These are phyloP conservation scores for Zasmidium citrigriseum DNA, from an alignment of 2,329 filamentous ascomycete species.

Conservation along the genomic window DNA sequence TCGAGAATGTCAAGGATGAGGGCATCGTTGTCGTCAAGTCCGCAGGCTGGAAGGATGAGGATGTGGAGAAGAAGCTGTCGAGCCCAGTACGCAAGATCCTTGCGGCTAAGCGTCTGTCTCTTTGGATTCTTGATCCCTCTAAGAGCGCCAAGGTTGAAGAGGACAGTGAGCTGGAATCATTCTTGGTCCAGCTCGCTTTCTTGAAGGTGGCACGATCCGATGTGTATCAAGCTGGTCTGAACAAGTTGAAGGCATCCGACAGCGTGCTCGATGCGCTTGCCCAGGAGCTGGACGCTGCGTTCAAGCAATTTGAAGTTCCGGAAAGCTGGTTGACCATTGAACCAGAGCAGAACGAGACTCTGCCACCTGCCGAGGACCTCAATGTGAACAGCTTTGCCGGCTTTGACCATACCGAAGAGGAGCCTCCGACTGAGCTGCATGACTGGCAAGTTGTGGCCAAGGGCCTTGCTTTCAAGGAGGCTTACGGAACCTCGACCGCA, in stretches of 20 bases:
- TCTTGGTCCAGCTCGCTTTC: conserved; percentile 80
- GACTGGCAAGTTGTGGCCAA: conserved; percentile 85
- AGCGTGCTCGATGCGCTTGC: conserved; percentile 64
- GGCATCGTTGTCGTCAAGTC: conserved; percentile 59
- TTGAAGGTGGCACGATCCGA: conserved; percentile 73
- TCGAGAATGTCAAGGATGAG: conserved; percentile 44
- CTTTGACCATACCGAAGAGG: conserved; percentile 74
- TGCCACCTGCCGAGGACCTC: conserved; percentile 63
- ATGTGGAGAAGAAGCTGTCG: conserved; percentile 83
- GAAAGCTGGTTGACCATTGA: conserved; percentile 76
- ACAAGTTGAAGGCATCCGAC: conserved; percentile 65
- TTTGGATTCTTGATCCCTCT: conserved; percentile 75
- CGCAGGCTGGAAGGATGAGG: conserved; percentile 79
- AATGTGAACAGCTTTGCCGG: conserved; percentile 78
- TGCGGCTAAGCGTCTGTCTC: conserved; percentile 66
- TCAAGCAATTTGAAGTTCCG: conserved; percentile 74
- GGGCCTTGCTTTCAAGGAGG: conserved; percentile 90
- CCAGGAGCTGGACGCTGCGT: conserved; percentile 63
- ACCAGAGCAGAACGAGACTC: conserved; percentile 55
- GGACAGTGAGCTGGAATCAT: conserved; percentile 61
- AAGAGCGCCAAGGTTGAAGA: conserved; percentile 68
- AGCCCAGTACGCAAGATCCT: conserved; percentile 69
- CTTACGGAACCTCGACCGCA: conserved; percentile 70
- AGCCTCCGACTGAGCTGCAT: conserved; percentile 66
- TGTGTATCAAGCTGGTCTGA: conserved; percentile 60